Percentiles rank a stretch among this genome's conserved stretches.
Conservation (phyloP, 371 early-diverging fungal species). For the Mucor indicus region DNA sequence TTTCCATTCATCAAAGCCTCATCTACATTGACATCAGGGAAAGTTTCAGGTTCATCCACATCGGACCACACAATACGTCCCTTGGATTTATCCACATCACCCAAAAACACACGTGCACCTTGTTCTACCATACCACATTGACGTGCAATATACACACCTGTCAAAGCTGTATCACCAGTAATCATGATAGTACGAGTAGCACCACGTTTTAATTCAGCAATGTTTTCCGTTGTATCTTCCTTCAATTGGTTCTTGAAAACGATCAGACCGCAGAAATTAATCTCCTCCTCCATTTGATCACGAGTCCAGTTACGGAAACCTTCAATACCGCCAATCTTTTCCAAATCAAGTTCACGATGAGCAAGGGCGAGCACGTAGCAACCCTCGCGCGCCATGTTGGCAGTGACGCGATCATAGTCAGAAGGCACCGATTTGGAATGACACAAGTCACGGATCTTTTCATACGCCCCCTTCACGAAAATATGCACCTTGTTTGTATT, state of each 20-base stretch:
- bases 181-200: conserved; percentile 84
- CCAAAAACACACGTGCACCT: conserved; percentile 52
- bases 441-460: conserved; percentile 65
- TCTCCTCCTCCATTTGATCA: conserved; percentile 66
- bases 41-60: conserved; percentile 43
- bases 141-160: conserved; percentile 84
- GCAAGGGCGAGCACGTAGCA: conserved; percentile 81
- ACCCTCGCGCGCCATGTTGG: conserved; percentile 67
- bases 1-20: conserved; percentile 26
- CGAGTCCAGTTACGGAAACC: conserved; percentile 47
- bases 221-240: conserved; percentile 67
- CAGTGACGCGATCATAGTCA: conserved; percentile 57
- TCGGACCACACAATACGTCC: conserved; percentile 55
- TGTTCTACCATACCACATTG: conserved; percentile 65
- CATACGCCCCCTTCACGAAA: conserved; percentile 86
- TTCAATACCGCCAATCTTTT: conserved; percentile 34
- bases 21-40: conserved; percentile 36
- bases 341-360: conserved; percentile 48
- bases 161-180: conserved; percentile 91
- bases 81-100: conserved; percentile 42
- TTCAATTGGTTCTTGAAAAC: conserved; percentile 90
- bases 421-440: conserved; percentile 53
- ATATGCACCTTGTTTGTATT: conserved; percentile 60
- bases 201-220: conserved; percentile 76
- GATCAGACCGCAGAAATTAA: conserved; percentile 69